These are phyloP conservation scores for Yamadazyma phyllophila DNA, from an alignment of 805 yeast genomes.

Conservation along the genomic window DNA sequence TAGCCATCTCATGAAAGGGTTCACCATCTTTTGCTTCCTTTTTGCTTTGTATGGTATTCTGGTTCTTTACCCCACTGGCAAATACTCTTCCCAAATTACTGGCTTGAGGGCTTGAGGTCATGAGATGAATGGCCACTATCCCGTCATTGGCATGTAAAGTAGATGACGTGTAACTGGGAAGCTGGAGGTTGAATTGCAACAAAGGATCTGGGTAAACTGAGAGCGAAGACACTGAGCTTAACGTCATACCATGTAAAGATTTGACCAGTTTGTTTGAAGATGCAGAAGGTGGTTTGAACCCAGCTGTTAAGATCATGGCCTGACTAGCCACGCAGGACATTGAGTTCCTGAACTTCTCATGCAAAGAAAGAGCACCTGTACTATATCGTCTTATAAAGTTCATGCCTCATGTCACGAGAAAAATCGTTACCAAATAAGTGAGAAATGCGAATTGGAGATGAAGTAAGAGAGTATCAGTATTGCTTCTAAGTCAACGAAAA, in stretches of 20 bases:
- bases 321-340: slow-evolving; percentile 41
- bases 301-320: slow-evolving; percentile 45
- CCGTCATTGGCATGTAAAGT: slow-evolving; percentile 53
- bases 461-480: too few species aligned
- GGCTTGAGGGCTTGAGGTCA: slow-evolving; percentile 58
- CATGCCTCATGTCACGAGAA: slow-evolving; percentile 1
- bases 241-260: slow-evolving; percentile 67
- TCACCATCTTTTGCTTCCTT: slow-evolving; percentile 34
- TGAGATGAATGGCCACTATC: slow-evolving; percentile 69
- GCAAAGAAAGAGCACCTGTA: background rate
- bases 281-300: slow-evolving; percentile 11
- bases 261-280: background rate
- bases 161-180: slow-evolving; percentile 79
- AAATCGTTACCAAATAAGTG: background rate
- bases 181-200: slow-evolving; percentile 79
- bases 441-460: too few species aligned
- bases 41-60: slow-evolving; percentile 9
- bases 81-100: slow-evolving; percentile 65
- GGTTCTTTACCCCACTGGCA: slow-evolving; percentile 53
- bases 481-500: too few species aligned
- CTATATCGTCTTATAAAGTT: slow-evolving; percentile 2
- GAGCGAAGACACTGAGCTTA: slow-evolving; percentile 82
- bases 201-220: slow-evolving; percentile 76
- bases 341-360: slow-evolving; percentile 23
- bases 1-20: slow-evolving; percentile 43